Evolutionary conservation across 345 rosid species (phyloP), one percentile per base, ranked within the genome.

Genomic region (Durio zibethinus): DNA sequence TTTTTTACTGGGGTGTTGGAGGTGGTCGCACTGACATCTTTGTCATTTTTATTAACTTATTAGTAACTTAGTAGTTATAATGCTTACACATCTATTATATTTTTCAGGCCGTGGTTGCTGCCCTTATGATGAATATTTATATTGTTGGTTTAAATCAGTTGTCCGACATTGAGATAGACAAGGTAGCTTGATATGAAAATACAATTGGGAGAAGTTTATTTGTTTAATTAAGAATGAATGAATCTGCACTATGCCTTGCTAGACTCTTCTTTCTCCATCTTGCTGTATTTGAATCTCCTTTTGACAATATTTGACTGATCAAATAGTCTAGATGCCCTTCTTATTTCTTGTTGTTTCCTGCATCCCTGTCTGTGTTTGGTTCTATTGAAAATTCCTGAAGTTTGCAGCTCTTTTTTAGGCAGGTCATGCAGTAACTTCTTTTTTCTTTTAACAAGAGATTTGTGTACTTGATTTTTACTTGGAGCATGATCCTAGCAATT

Each of bases 101-200:
- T 31, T 85, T 56, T 81, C 89, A 93, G 99, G 99, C 98, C 54
- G 87, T 93, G 81, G 89, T 83, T 78, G 97, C 97, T 81, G 94
- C 99, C 42, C 93, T 95, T 74, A 80, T 93, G 89, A 95, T 95
- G 99, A 95, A 95, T 82, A 89, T 95, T 35, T 93, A 95, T 78
- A 90, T 93, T 27, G 99, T 95, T 56, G 99, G 99, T 36, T 76
- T 95, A 57, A 95, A 95, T 87, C 98, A 93, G 84, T 71, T 95
- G 83, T 84, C 89, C 47, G 98, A 95, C 86, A 88, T 95, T 38
- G 96, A 95, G 75, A 95, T 93, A 77, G 99, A 95, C 87, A 92
- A 95, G 96, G 99, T 91, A 87, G 47, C 29, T 53, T 29, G 27
- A 48, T 48, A 31, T 29, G 10, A 70, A 68, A 31, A 29, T 71